Evolutionary conservation across 2,329 filamentous ascomycete species (phyloP), one percentile per base, ranked within the genome.

Genomic region (Verticillium dahliae): DNA sequence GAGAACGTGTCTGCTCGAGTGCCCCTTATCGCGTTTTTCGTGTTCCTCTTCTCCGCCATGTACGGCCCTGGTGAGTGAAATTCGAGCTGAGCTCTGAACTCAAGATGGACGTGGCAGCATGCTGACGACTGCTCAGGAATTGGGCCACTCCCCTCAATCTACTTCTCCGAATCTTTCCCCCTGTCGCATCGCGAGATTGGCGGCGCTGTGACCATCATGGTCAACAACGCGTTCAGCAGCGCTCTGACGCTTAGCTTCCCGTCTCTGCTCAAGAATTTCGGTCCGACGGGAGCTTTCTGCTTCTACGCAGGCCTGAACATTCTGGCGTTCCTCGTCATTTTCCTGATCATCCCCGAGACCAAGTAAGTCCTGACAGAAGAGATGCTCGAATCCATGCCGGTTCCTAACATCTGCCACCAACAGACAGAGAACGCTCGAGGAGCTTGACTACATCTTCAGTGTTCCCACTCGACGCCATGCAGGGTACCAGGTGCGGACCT

Each of bases 41-140:
- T 89, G 64, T 90, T 85, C 73, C 70, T 90, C 14, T 90, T 89
- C 65, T 84, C 81, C 1, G 84, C 84, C 6, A 87, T 88, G 66
- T 89, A 89, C 72, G 87, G 84, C 0, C 84, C 85, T 0, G 86
- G 86, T 18, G 66, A 64, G 66, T 11, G 4, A 31, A 31, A 5
- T 31, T 31, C 27, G 3, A 4, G 27, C 27, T 31, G 27, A 31
- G 27, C 27, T 31, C 27, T 31, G 27, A 31, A 5, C 27, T 5
- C 27, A 4, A 4, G 27, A 31, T 31, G 27, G 27, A 31, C 27
- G 5, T 31, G 27, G 27, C 4, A 31, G 27, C 27, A 31, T 9
- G 18, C 45, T 52, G 18, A 52, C 45, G 7, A 4, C 27, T 68
- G 69, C 70, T 27, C 85, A 88, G 73, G 45, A 22, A 52, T 52